A percentile compares a stretch with the other conserved stretches of the same genome.
Evolutionary conservation across 768 basidiomycete genomes (phyloP).

Genomic region (Tricholoma matsutake): DNA sequence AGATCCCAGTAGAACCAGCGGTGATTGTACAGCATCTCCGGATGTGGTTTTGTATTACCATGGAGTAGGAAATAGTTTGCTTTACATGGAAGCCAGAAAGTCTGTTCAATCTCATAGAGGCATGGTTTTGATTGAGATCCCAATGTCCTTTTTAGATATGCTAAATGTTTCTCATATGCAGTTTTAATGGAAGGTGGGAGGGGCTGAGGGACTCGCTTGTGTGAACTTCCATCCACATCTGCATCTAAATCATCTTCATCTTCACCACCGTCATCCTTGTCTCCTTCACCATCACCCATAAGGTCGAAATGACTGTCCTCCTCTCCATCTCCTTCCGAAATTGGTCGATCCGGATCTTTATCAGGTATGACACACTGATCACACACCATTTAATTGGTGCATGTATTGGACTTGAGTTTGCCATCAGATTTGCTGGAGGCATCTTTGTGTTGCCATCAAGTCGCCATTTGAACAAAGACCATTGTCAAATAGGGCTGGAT

Average conservation of each 20-base stretch:
- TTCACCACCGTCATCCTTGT: slow-evolving; percentile 32
- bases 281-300: slow-evolving; percentile 30
- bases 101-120: background rate
- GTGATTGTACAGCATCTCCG: background rate
- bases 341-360: background rate
- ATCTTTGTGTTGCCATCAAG: background rate
- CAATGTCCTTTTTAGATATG: background rate
- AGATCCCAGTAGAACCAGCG: background rate
- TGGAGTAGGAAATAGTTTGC: background rate
- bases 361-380: background rate
- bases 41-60: background rate
- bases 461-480: background rate
- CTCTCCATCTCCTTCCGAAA: background rate
- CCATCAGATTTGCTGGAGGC: background rate
- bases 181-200: background rate
- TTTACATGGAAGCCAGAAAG: background rate
- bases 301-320: background rate
- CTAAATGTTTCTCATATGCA: background rate
- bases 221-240: slow-evolving; percentile 30
- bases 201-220: background rate
- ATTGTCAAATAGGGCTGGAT: background rate
- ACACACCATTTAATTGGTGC: background rate
- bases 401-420: background rate
- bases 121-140: background rate
- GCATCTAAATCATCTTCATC: slow-evolving; percentile 29